These are phyloP conservation scores for Ganoderma boninense DNA, from an alignment of 1,284 basidiomycete genomes.

Conservation along the genomic window DNA sequence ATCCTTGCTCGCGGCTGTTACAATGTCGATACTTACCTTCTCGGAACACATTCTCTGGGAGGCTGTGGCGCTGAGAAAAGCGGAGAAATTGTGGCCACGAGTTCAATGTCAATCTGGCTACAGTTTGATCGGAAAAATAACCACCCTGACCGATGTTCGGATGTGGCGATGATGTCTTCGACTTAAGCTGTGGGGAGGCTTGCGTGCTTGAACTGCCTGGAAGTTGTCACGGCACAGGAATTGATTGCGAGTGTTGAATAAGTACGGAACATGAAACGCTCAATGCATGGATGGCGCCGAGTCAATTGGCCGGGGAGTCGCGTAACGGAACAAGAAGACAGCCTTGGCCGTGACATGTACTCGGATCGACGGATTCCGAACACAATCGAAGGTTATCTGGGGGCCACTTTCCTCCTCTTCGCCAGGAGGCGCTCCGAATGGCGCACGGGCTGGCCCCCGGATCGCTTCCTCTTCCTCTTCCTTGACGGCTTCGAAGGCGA, in stretches of 20 bases:
- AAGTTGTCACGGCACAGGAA: background rate
- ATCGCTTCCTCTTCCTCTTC: background rate
- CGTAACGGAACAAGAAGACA: background rate
- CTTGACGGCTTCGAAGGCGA: background rate
- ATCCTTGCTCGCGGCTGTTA: too few species aligned
- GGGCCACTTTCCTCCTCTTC: background rate
- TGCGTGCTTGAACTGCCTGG: background rate
- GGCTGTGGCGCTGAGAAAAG: too few species aligned
- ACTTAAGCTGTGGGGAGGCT: background rate
- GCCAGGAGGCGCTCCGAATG: background rate
- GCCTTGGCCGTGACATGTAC: too few species aligned
- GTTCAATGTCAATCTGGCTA: too few species aligned
- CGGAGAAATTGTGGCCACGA: too few species aligned
- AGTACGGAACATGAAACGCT: background rate
- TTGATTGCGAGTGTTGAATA: background rate
- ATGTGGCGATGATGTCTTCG: too few species aligned
- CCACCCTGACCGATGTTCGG: too few species aligned
- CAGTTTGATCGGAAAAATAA: too few species aligned
- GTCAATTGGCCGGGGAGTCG: background rate
- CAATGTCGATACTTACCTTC: too few species aligned
- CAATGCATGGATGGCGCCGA: background rate
- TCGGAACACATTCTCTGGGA: too few species aligned
- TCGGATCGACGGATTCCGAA: background rate
- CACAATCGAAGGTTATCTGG: background rate
- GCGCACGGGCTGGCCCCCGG: background rate